Base-by-base conservation (phyloP, 2,329 filamentous ascomycete genomes). In the Graphilbum fragrans region DNA sequence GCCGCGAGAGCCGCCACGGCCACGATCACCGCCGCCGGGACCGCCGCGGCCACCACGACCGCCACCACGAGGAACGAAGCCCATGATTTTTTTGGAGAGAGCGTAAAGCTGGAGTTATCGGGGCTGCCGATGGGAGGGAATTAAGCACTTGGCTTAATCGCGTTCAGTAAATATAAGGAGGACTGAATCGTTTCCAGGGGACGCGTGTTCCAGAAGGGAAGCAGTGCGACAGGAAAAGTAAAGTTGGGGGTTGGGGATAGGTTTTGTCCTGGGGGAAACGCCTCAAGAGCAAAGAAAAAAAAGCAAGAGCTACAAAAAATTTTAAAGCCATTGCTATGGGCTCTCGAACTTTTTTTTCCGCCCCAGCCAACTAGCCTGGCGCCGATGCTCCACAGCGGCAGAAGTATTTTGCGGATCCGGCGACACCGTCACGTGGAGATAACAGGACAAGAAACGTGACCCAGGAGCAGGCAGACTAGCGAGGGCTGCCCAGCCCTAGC, bases 31-130 rank as follows among this genome's bases (percentile, higher is more conserved):
- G 41, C 62, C 59, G 45, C 63, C 56, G 46, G 57, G 43, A 17
- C 47, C 44, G n/a, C 60, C 56, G 49, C 54, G 47, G 39, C 51
- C 49, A 37, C 50, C 53, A 31, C 55, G 50, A 31, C 49, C 46
- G 43, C 54, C 55, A 33, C 59, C 63, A 53, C 61, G 60, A 43
- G 61, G 62, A 41, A 63, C 63, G 47, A 68, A 67, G 49, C 58
- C 63, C 65, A 68, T 68, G n/a, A n/a, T n/a, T n/a, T n/a, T n/a
- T n/a, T n/a, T n/a, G n/a, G n/a, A n/a, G n/a, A n/a, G n/a, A n/a
- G n/a, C n/a, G n/a, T n/a, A n/a, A n/a, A n/a, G n/a, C n/a, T n/a
- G n/a, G n/a, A n/a, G n/a, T n/a, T n/a, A n/a, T n/a, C n/a, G n/a
- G n/a, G n/a, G n/a, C n/a, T n/a, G n/a, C n/a, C n/a, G n/a, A n/a